Base-by-base conservation (phyloP, 2,329 filamentous ascomycete species). In the Neurospora sp. region DNA sequence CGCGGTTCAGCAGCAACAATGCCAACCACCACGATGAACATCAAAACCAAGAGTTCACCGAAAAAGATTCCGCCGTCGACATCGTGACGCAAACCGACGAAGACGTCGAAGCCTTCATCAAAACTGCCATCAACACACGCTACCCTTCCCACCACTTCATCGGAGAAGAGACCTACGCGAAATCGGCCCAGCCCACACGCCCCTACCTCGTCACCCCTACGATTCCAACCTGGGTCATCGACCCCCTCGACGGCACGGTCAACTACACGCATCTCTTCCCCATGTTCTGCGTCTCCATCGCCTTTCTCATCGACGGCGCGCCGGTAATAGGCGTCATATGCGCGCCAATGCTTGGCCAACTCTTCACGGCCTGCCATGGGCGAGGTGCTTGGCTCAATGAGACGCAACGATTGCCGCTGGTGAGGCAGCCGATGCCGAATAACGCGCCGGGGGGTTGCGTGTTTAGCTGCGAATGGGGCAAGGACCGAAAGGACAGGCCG, bases 181-280 rank as follows among this genome's bases (percentile, higher is more conserved):
- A 89, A 75, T 88, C 90, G 43, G 78, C 86, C 36, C 52, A 62
- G 52, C 28, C 52, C 23, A 89, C 90, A 0, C 87, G 89, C 75
- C 83, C 88, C 66, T 93, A 93, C 76, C 84, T 93, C 5, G 88
- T 93, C 72, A 82, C 81, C 66, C 77, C 85, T 46, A 75, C 80
- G 33, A 74, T 79, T 0, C 91, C 91, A 62, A 93, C 91, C 39
- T 93, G 91, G 91, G 88, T 89, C 75, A 85, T 93, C 52, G 91
- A 94, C 78, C 91, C 91, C 10, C 84, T 93, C 38, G 91, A 93
- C 76, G 91, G 90, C 82, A 93, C 91, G 3, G 90, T 93, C 71
- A 93, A 93, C 82, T 93, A 91, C 80, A 92, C 91, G 38, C 91
- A 93, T 78, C 84, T 92, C 6, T 93, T 92, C 76, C 90, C 90